Evolutionary conservation across 768 basidiomycete genomes (phyloP), one percentile per base, ranked within the genome.

Genomic region (Russula ochroleuca): DNA sequence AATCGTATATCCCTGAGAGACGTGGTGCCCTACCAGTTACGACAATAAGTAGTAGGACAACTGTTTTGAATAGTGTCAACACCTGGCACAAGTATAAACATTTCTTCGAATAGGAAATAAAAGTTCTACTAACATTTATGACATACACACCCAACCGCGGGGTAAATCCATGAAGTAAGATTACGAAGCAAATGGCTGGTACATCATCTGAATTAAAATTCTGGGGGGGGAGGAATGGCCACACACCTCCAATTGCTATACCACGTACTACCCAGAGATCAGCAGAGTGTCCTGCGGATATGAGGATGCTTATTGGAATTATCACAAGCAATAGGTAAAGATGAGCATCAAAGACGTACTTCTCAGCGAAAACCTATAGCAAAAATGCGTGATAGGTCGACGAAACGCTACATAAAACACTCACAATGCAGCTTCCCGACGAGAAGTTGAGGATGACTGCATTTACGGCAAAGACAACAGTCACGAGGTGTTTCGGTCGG

Each of bases 181-280:
- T 81, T 0, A 79, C 79, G 56, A 82, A 82, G 56, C 75, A 58
- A 7, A 83, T 83, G 1, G 81, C 84, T 85, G 58, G 8, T 51
- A 56, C 35, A 33, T 13, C 17, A 2, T 31, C 23, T 31, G n/a
- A 49, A 14, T 25, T 25, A 1, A 13, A 9, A 25, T 54, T 25
- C 14, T 5, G 33, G 2, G 25, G 17, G 47, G 11, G 19, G 40
- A 31, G 6, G 17, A 6, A 7, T n/a, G 11, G 25, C 17, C 45
- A 66, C 73, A 15, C 41, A 80, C 84, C 81, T 71, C 77, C 84
- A 1, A 86, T 72, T 4, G 82, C 85, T 58, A 87, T 84, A 0
- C 83, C 83, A 57, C 85, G 80, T 19, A 79, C 80, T 2, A 75
- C 75, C 85, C 85, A 86, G 1, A 73, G 71, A 23, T 73, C 74